Percentiles rank a stretch among this genome's conserved stretches.
These are phyloP conservation scores for Pythium apleroticum DNA, from an alignment of 352 stramenopile species.

Conservation along the genomic window DNA sequence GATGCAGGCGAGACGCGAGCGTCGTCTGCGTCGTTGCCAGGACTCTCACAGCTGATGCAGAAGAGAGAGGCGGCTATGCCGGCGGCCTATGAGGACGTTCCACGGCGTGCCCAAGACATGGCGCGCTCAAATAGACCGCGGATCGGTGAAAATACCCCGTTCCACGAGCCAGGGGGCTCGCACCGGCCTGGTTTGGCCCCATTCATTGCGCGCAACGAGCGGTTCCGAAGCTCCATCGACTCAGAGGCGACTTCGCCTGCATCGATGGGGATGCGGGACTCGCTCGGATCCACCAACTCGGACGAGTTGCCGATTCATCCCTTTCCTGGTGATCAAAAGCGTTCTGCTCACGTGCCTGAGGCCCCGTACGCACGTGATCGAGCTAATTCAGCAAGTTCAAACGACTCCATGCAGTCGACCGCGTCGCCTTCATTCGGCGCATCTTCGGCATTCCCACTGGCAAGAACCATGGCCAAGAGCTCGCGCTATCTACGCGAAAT, in stretches of 20 bases:
- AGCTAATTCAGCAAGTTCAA: neutral
- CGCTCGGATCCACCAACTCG: neutral
- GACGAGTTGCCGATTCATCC: neutral
- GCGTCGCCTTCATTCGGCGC: neutral
- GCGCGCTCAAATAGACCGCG: neutral
- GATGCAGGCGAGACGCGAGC: neutral
- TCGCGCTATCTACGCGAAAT: constrained; percentile 59
- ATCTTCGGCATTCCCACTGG: neutral
- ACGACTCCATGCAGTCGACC: neutral
- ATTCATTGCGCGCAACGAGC: neutral
- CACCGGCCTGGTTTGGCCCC: neutral
- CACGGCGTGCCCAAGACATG: neutral
- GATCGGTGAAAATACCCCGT: neutral
- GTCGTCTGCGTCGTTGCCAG: neutral
- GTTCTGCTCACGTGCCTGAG: neutral
- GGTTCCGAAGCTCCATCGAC: neutral
- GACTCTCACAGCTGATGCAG: neutral
- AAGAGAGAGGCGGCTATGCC: neutral
- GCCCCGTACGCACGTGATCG: neutral
- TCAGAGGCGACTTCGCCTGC: neutral
- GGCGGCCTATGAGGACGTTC: neutral
- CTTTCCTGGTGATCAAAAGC: neutral
- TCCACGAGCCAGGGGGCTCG: neutral
- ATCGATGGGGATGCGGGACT: neutral
- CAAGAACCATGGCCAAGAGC: constrained; percentile 25